phyloP scores from a whole-genome alignment of 495 filamentous ascomycete species.

The Corynascus novoguineensis region DNA sequence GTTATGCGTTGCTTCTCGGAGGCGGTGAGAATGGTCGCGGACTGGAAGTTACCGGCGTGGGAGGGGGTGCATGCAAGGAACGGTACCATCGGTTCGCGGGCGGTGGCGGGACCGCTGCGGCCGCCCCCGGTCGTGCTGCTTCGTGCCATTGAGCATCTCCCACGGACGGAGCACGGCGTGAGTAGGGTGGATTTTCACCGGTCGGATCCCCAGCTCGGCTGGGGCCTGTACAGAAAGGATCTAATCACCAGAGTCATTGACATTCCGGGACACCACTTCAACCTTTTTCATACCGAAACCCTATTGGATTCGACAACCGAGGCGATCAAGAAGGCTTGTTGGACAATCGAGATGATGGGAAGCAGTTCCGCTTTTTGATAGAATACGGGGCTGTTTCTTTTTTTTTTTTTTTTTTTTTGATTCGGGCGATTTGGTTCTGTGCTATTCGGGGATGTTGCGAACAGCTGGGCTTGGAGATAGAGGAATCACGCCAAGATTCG shows the following conservation, averaged over 20 bases:
- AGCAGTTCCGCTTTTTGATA: background rate
- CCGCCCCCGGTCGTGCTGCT: slow-evolving; percentile 38
- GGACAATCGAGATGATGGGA: slow-evolving; percentile 25
- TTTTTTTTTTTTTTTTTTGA: no score
- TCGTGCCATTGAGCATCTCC: slow-evolving; percentile 32
- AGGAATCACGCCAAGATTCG: no score
- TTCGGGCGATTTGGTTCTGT: no score
- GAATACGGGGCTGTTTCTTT: no score
- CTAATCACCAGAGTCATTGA: slow-evolving; percentile 36
- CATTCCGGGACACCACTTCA: slow-evolving; percentile 42
- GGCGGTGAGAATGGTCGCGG: slow-evolving; percentile 32
- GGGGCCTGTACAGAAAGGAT: slow-evolving; percentile 32
- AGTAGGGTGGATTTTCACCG: slow-evolving; percentile 34
- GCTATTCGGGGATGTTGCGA: no score
- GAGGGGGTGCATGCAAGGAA: background rate
- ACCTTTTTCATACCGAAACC: slow-evolving; percentile 31
- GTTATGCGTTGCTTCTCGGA: slow-evolving; percentile 34
- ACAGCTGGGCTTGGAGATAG: no score
- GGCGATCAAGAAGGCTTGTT: slow-evolving; percentile 33
- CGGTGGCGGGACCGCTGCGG: background rate
- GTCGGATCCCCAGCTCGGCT: slow-evolving; percentile 32
- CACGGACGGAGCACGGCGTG: slow-evolving; percentile 19
- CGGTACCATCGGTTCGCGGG: background rate
- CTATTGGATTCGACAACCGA: slow-evolving; percentile 26
- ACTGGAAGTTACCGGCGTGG: slow-evolving; percentile 37